Percentiles rank a stretch among this genome's conserved stretches.
phyloP scores from a whole-genome alignment of 2,329 filamentous ascomycete genomes.

The Erysiphe neolycopersici region DNA sequence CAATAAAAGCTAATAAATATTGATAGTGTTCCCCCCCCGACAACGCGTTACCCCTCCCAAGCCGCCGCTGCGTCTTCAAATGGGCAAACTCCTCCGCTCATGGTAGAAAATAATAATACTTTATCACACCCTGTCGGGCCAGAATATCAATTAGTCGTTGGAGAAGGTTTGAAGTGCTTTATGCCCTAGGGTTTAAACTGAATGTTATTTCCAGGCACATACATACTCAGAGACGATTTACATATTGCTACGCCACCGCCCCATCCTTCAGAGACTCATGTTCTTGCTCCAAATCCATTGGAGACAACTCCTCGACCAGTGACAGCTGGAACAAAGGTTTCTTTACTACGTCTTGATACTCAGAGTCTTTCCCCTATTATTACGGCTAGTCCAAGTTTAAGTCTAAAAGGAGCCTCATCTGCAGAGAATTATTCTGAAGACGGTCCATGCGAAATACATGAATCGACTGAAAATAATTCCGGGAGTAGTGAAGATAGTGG shows the following conservation, averaged over 20 bases:
- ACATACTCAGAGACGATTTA: slow-evolving; percentile 71
- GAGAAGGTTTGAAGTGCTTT: slow-evolving; percentile 38
- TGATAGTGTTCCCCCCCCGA: no score
- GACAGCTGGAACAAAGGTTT: slow-evolving; percentile 60
- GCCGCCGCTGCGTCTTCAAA: no score
- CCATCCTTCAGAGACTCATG: slow-evolving; percentile 76
- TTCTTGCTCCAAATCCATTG: slow-evolving; percentile 72
- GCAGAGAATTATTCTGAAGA: slow-evolving; percentile 17
- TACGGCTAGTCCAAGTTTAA: slow-evolving; percentile 4
- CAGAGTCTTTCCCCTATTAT: background rate
- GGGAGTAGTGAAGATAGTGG: slow-evolving; percentile 28
- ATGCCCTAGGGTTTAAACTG: slow-evolving; percentile 1
- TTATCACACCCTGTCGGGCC: slow-evolving; percentile 54
- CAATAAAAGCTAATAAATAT: no score
- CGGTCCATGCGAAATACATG: slow-evolving; percentile 30
- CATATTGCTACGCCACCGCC: slow-evolving; percentile 82
- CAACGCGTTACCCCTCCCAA: no score
- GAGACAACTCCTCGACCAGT: slow-evolving; percentile 66
- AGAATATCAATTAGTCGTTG: slow-evolving; percentile 74
- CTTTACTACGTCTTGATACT: slow-evolving; percentile 27
- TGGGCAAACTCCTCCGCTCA: no score
- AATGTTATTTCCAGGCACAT: slow-evolving; percentile 35
- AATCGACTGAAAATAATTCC: slow-evolving; percentile 30
- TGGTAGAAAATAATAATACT: slow-evolving; percentile 73
- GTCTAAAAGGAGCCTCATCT: slow-evolving; percentile 21